These are phyloP conservation scores for Silene latifolia DNA, from an alignment of 148 eudicot genomes.

Conservation along the genomic window DNA sequence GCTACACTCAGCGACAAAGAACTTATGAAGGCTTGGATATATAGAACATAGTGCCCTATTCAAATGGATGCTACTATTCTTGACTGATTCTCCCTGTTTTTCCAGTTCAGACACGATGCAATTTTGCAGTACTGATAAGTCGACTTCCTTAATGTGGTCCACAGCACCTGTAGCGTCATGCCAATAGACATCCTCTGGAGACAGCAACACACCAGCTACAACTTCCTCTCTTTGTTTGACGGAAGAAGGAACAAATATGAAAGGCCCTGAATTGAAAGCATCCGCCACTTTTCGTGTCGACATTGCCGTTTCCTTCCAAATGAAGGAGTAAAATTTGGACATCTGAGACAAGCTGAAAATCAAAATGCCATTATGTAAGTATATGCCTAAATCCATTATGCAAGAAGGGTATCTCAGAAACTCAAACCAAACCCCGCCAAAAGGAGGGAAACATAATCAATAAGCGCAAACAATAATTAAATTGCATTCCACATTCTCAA, in stretches of 20 bases:
- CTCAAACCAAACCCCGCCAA: too few relatives aligned
- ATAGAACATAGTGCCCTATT: constrained; percentile 47
- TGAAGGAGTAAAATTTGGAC: constrained; percentile 63
- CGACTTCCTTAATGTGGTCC: constrained; percentile 35
- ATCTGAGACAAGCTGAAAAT: constrained; percentile 69
- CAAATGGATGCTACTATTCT: constrained; percentile 16
- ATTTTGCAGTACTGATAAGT: constrained; percentile 13
- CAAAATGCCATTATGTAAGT: constrained; percentile 15
- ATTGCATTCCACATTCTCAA: too few relatives aligned
- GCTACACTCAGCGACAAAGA: constrained; percentile 77
- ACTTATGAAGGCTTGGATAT: constrained; percentile 69
- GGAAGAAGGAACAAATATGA: constrained; percentile 63
- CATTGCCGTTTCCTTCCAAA: constrained; percentile 59
- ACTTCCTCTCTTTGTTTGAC: constrained; percentile 41
- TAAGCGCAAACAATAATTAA: too few relatives aligned
- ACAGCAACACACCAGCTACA: constrained; percentile 54
- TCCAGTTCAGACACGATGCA: background rate
- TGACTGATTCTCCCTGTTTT: background rate
- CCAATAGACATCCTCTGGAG: constrained; percentile 79
- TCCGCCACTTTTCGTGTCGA: constrained; percentile 52
- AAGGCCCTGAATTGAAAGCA: constrained; percentile 55
- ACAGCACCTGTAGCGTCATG: constrained; percentile 58
- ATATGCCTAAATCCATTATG: background rate
- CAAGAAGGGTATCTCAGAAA: too few relatives aligned
- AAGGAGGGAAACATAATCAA: too few relatives aligned